Evolutionary conservation across 805 yeast species (phyloP), one percentile per base, ranked within the genome.

Genomic region (Metschnikowia dekortorum): DNA sequence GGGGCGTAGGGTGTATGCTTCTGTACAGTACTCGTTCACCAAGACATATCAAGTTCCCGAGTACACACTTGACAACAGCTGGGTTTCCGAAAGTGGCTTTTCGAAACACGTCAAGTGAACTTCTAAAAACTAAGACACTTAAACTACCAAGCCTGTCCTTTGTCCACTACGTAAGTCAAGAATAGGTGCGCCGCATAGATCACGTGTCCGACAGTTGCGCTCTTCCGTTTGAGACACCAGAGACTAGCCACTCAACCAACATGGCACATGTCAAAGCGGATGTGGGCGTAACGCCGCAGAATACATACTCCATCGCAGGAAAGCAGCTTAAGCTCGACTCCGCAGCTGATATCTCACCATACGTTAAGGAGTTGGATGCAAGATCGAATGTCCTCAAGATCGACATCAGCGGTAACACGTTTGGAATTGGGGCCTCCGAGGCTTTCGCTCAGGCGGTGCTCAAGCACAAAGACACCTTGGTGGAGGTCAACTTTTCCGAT

Each of bases 381-480:
- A 55, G 60, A 50, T 54, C 54, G 50, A 65, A 51, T 51, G 73
- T 75, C 46, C 79, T 77, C 36, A 82, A 80, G 59, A 74, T 91
- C 39, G 95, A 89, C 66, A 75, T 94, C 50, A 84, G 91, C 7
- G 99, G 99, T 56, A 94, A 92, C 73, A 91, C 99, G 31, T 83
- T 91, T 55, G 97, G 98, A 51, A 85, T 90, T 51, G 96, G 84
- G 41, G 96, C 97, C 4, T 87, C 96, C 34, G 75, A 80, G 60
- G 79, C 79, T 28, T 70, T 94, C 45, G 88, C 92, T 36, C 73
- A 78, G 41, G 77, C 81, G 8, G 67, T 84, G 54, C 55, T 73
- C 52, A 65, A 70, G 35, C 74, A 69, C 55, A 63, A 66, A 53
- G 74, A 73, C 46, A 73, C 81, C 51, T 71, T 82, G 60, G 79